phyloP scores from a whole-genome alignment of 352 stramenopile species.

The Pythium grandisporangium region DNA sequence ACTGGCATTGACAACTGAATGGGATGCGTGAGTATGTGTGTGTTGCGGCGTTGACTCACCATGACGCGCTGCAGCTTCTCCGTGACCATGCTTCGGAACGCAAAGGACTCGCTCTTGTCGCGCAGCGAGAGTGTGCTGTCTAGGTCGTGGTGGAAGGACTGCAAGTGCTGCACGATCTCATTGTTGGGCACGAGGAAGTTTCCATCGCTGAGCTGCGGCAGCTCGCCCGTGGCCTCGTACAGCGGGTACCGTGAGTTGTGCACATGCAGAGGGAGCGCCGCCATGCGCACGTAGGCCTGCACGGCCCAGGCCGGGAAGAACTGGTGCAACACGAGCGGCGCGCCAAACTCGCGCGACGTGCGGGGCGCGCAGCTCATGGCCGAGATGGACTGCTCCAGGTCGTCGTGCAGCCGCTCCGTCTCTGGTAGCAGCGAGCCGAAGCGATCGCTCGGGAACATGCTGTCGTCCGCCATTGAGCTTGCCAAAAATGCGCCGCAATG shows the following conservation, averaged over 20 bases:
- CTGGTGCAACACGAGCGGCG: slow-evolving; percentile 53
- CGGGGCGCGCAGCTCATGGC: slow-evolving; percentile 51
- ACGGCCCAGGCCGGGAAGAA: slow-evolving; percentile 81
- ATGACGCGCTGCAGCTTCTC: slow-evolving; percentile 79
- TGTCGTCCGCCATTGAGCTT: slow-evolving; percentile 4
- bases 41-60: too few relatives aligned
- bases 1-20: too few relatives aligned
- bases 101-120: slow-evolving; percentile 76
- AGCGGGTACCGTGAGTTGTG: slow-evolving; percentile 79
- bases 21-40: neutral
- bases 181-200: slow-evolving; percentile 82
- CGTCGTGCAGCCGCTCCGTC: slow-evolving; percentile 57
- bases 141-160: slow-evolving; percentile 84
- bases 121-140: slow-evolving; percentile 52
- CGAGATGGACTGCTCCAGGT: slow-evolving; percentile 30
- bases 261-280: slow-evolving; percentile 64
- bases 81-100: slow-evolving; percentile 72
- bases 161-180: slow-evolving; percentile 80
- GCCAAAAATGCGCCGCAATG: too few relatives aligned
- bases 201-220: slow-evolving; percentile 79
- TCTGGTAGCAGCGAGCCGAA: slow-evolving; percentile 73
- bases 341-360: slow-evolving; percentile 63
- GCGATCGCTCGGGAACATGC: slow-evolving; percentile 75
- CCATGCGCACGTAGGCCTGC: slow-evolving; percentile 77
- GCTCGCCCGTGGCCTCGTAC: slow-evolving; percentile 72